phyloP scores from a whole-genome alignment of 345 rosid species.

The Aquilaria yunnanensis region DNA sequence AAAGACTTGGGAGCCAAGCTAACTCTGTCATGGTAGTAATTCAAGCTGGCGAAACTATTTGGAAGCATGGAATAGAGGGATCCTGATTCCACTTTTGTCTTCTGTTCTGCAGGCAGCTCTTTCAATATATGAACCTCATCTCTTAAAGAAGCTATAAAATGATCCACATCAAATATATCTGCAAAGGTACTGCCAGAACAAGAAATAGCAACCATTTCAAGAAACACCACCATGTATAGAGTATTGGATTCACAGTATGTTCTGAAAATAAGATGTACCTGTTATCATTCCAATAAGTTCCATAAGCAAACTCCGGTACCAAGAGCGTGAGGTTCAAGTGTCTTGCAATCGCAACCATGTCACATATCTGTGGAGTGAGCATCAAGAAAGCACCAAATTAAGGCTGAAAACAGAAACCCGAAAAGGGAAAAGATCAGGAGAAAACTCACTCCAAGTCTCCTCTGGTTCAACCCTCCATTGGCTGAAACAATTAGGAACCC shows the following conservation, averaged over 20 bases:
- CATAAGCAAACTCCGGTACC: slow-evolving; percentile 78
- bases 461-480: slow-evolving; percentile 96
- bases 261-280: slow-evolving; percentile 28
- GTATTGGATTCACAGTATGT: not conserved
- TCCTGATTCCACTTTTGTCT: slow-evolving; percentile 62
- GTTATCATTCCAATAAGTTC: slow-evolving; percentile 84
- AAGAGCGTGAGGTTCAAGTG: slow-evolving; percentile 79
- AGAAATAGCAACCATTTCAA: not conserved
- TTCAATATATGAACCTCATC: slow-evolving; percentile 78
- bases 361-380: slow-evolving; percentile 54
- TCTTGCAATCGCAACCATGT: slow-evolving; percentile 87
- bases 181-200: slow-evolving; percentile 57
- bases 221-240: not conserved
- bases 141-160: slow-evolving; percentile 80
- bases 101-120: slow-evolving; percentile 70
- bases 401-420: not conserved
- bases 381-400: not conserved
- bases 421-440: not conserved
- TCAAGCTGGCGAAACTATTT: slow-evolving; percentile 68
- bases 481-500: slow-evolving; percentile 88
- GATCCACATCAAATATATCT: slow-evolving; percentile 83
- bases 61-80: slow-evolving; percentile 59
- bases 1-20: slow-evolving; percentile 7
- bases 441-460: slow-evolving; percentile 63
- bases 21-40: slow-evolving; percentile 54